Conservation (phyloP, 2,329 filamentous ascomycete species). For the Ramichloridium luteum region DNA sequence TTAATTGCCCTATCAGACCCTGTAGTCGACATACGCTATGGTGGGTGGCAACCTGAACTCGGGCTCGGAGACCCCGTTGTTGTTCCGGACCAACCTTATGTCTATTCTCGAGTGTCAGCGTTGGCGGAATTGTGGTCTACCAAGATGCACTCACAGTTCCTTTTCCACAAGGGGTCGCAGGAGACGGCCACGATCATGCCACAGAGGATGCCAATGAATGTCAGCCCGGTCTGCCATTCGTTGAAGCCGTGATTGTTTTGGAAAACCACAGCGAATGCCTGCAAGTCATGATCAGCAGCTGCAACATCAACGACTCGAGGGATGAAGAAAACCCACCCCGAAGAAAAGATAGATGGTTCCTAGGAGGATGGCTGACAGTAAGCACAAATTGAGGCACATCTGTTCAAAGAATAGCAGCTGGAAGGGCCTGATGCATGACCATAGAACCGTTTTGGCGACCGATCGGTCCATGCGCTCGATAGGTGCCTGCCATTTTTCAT, state of each 20-base stretch:
- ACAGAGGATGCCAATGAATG: constrained; percentile 57
- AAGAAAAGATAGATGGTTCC: constrained; percentile 87
- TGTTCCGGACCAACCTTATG: constrained; percentile 42
- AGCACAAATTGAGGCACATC: constrained; percentile 72
- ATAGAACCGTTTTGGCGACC: constrained; percentile 41
- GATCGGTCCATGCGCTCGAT: constrained; percentile 63
- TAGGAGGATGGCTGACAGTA: constrained; percentile 73
- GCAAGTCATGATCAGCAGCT: constrained; percentile 3
- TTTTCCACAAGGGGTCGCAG: constrained; percentile 55
- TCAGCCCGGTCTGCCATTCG: constrained; percentile 63
- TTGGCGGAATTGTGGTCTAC: constrained; percentile 1
- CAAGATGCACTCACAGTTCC: constrained; percentile 30
- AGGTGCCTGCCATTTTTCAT: constrained; percentile 61
- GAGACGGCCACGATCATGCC: constrained; percentile 54
- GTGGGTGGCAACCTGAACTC: constrained; percentile 71
- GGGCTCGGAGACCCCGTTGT: constrained; percentile 56
- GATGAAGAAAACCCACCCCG: constrained; percentile 32
- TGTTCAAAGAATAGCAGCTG: constrained; percentile 61
- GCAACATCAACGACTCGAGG: not conserved
- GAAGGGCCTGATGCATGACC: constrained; percentile 53
- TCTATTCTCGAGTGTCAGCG: constrained; percentile 23
- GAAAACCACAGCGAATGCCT: constrained; percentile 71
- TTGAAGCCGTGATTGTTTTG: constrained; percentile 60
- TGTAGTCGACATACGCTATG: constrained; percentile 23
- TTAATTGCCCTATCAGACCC: constrained; percentile 2